A percentile compares a stretch with the other conserved stretches of the same genome.
Evolutionary conservation across 345 rosid species (phyloP).

Genomic region (Geranium brycei): DNA sequence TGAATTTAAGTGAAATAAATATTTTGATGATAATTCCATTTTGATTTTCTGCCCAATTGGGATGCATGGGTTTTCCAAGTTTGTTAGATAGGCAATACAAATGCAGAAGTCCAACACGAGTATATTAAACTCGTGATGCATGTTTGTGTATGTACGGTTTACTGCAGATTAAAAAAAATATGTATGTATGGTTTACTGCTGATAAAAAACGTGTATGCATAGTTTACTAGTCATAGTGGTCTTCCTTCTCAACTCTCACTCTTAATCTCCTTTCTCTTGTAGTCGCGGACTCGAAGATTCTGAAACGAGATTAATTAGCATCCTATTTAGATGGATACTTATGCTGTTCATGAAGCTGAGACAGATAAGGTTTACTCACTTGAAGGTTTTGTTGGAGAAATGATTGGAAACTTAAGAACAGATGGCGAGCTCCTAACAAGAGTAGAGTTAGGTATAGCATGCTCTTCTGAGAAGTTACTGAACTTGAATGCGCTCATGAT

Average conservation of each 20-base stretch:
- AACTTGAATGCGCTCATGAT: slow-evolving; percentile 62
- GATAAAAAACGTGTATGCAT: too few species aligned
- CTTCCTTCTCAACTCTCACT: neutral
- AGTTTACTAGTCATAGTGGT: neutral
- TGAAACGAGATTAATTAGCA: neutral
- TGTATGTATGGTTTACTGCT: too few species aligned
- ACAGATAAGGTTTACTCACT: too few species aligned
- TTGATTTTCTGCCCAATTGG: too few species aligned
- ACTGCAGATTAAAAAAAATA: neutral
- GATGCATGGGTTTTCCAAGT: too few species aligned
- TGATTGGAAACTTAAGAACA: slow-evolving; percentile 24
- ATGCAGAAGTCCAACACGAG: too few species aligned
- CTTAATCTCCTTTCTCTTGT: too few species aligned
- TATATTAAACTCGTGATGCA: too few species aligned
- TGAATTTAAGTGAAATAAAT: neutral
- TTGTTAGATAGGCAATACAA: too few species aligned
- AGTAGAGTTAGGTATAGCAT: slow-evolving; percentile 60
- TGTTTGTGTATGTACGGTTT: neutral
- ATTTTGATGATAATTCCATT: too few species aligned
- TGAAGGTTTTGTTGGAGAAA: slow-evolving; percentile 22
- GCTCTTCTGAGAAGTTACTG: slow-evolving; percentile 61
- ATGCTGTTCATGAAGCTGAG: neutral
- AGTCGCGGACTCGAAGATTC: neutral
- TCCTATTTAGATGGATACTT: neutral
- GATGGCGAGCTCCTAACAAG: slow-evolving; percentile 39